Evolutionary conservation across 116 monocot genomes (phyloP), one percentile per base, ranked within the genome.

Genomic region (Cymodocea nodosa): DNA sequence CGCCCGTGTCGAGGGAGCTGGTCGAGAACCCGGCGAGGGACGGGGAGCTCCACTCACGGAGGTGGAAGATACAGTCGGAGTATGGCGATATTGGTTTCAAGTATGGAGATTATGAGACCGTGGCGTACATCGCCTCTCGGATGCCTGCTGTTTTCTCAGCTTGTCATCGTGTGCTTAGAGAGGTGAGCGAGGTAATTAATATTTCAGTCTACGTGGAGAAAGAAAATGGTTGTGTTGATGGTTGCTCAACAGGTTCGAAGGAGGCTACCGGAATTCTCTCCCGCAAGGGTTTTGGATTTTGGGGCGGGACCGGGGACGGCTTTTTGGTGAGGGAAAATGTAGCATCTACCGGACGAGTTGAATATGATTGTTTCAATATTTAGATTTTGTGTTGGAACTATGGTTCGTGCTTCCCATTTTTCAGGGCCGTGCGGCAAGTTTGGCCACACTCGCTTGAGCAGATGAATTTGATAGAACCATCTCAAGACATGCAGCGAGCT

Each of bases 121-220:
- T 84, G 15, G 98, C 98, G 13, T 98, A 98, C 36, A 84, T 98
- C 14, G 98, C 98, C 11, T 87, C 88, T 34, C 88, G 98, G 52
- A 98, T 98, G 98, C 98, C 98, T 3, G 80, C 98, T n/a, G 88
- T 98, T 19, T 91, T 91, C 79, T 77, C 98, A 15, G 89, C 98
- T 2, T 84, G 83, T 67, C 84, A 84, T 71, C 88, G 98, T 15
- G 92, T 98, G 18, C 89, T 98, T 58, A 75, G 71, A 55, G 98
- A 91, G 88, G 89, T 89, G 48, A 53, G 11, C 4, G 65, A 7
- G 16, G 23, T 24, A 56, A n/a, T 20, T 3, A 17, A 40, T 2
- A 19, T 24, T 23, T 50, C 37, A 39, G 4, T 39, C 17, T 39
- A 2, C 50, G 0, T 65, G 50, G 44, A 19, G 40, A 23, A 50